These are phyloP conservation scores for Leccinum aurantiacum DNA, from an alignment of 768 basidiomycete species.

Conservation along the genomic window DNA sequence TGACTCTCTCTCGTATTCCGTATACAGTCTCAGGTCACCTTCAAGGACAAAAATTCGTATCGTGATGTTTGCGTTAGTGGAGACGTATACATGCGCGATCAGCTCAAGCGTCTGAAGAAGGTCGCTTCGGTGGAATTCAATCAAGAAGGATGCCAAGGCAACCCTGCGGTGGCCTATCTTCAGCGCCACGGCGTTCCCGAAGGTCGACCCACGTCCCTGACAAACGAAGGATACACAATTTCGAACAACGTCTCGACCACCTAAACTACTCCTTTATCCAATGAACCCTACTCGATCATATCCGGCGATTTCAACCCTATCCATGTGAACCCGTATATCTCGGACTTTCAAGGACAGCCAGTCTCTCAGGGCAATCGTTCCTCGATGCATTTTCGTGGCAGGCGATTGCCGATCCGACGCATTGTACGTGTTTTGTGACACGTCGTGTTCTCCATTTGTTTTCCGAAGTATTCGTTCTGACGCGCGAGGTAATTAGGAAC, in stretches of 20 bases:
- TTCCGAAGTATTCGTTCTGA: no score
- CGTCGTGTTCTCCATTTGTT: no score
- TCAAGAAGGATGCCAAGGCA: constrained; percentile 85
- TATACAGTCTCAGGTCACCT: constrained; percentile 79
- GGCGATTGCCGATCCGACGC: no score
- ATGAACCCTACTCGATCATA: constrained; percentile 92
- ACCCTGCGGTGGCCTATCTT: constrained; percentile 90
- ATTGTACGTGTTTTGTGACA: no score
- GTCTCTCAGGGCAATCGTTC: no score
- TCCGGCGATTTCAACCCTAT: constrained; percentile 99
- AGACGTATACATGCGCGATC: constrained; percentile 83
- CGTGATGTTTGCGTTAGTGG: constrained; percentile 80
- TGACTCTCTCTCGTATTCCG: constrained; percentile 80
- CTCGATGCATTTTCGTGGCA: no score
- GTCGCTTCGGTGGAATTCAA: constrained; percentile 87
- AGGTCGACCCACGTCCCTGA: constrained; percentile 72
- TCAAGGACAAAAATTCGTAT: constrained; percentile 88
- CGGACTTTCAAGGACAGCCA: constrained; percentile 66
- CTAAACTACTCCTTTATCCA: constrained; percentile 85
- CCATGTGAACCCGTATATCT: constrained; percentile 98
- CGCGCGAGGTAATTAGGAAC: constrained; percentile 28
- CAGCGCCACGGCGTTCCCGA: constrained; percentile 85
- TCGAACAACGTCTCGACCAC: constrained; percentile 58
- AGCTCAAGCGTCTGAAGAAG: constrained; percentile 83
- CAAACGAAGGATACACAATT: constrained; percentile 86